phyloP scores from a whole-genome alignment of 306 rosid species.

The Begonia fuchsioides region DNA sequence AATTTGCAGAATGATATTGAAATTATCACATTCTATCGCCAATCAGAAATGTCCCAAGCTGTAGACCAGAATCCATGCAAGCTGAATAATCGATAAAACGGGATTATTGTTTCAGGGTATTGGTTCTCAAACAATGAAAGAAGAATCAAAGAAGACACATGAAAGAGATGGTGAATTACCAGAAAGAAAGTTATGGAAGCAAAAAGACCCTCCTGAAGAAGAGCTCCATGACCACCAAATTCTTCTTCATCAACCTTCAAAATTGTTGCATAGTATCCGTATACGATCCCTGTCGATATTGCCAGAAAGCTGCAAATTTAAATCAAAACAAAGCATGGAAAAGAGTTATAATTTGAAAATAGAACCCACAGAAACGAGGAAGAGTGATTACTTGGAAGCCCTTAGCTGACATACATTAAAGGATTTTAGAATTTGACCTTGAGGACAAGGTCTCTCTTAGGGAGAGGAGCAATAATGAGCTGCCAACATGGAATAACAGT shows the following conservation, averaged over 20 bases:
- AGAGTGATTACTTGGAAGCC: no score
- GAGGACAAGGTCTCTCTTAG: no score
- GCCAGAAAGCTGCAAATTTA: conserved; percentile 52
- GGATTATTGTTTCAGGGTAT: not conserved
- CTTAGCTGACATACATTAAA: no score
- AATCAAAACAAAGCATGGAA: not conserved
- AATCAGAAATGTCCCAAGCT: conserved; percentile 90
- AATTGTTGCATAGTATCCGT: conserved; percentile 71
- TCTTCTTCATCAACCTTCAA: conserved; percentile 94
- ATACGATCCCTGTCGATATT: conserved; percentile 55
- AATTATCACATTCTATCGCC: conserved; percentile 9
- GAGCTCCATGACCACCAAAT: conserved; percentile 95
- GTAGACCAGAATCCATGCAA: conserved; percentile 82
- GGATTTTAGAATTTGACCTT: no score
- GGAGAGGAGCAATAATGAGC: no score
- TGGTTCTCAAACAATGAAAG: not conserved
- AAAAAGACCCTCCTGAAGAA: conserved; percentile 95
- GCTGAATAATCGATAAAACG: conserved; percentile 33
- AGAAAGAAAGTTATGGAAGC: conserved; percentile 87
- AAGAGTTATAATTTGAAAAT: no score
- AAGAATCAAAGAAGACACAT: not conserved
- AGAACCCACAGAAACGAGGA: no score
- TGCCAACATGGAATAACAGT: no score
- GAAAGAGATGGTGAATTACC: conserved; percentile 29
- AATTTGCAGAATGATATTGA: conserved; percentile 15